phyloP scores from a whole-genome alignment of 2,329 filamentous ascomycete genomes.

The Fusarium metavorans region DNA sequence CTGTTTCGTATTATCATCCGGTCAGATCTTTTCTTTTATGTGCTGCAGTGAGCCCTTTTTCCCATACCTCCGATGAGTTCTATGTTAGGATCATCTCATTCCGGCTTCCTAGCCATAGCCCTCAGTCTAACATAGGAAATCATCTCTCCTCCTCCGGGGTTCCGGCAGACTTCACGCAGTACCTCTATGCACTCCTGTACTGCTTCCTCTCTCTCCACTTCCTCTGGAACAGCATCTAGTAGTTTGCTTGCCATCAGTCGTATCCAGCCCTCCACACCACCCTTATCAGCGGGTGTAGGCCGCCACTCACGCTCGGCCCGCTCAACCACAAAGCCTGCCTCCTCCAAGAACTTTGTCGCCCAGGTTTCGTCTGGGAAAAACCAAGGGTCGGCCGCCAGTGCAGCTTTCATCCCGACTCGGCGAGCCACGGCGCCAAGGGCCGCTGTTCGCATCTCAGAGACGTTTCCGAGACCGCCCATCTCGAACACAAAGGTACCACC shows the following conservation, averaged over 20 bases:
- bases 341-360: conserved; percentile 60
- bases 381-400: conserved; percentile 70
- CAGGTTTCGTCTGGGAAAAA: conserved; percentile 77
- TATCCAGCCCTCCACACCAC: conserved; percentile 75
- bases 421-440: conserved; percentile 65
- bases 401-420: conserved; percentile 62
- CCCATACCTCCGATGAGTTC: background rate
- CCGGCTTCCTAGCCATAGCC: conserved; percentile 57
- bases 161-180: conserved; percentile 65
- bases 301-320: conserved; percentile 72
- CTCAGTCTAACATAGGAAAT: conserved; percentile 68
- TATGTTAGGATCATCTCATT: conserved; percentile 4
- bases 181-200: conserved; percentile 67
- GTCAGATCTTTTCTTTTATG: too few relatives aligned
- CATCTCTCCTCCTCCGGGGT: conserved; percentile 67
- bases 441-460: conserved; percentile 71
- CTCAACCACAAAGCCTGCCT: conserved; percentile 63
- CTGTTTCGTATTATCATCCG: background rate
- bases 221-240: conserved; percentile 63
- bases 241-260: conserved; percentile 71
- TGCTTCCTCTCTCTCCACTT: conserved; percentile 62
- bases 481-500: conserved; percentile 74
- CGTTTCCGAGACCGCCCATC: conserved; percentile 78
- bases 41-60: background rate
- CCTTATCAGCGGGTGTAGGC: conserved; percentile 68